phyloP scores from a whole-genome alignment of 148 eudicot species.

The Rhododendron kiyosumense region DNA sequence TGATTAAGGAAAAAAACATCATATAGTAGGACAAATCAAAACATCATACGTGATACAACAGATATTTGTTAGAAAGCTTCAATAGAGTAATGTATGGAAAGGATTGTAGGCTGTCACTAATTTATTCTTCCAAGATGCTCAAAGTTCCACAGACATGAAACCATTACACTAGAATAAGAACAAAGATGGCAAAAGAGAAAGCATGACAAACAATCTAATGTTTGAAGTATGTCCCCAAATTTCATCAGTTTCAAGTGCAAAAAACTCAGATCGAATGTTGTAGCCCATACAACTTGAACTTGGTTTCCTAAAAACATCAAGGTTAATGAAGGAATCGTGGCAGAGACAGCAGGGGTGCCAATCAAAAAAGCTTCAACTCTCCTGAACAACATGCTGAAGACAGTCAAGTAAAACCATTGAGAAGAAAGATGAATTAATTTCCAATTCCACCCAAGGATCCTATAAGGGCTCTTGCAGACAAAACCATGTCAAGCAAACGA shows the following conservation, averaged over 20 bases:
- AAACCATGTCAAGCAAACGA: background rate
- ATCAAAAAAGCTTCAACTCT: background rate
- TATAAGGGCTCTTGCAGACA: background rate
- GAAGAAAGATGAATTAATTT: background rate
- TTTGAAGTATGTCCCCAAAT: background rate
- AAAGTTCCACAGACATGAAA: background rate
- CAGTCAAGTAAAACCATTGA: background rate
- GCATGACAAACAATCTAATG: background rate
- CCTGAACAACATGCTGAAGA: background rate
- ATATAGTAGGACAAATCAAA: background rate
- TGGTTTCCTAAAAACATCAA: background rate
- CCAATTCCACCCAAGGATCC: background rate
- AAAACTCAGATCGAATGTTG: background rate
- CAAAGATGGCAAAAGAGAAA: background rate
- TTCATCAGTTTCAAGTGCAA: background rate
- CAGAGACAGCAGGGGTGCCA: background rate
- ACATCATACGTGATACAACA: background rate
- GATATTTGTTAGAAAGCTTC: background rate
- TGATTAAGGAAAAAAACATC: background rate
- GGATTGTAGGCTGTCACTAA: background rate
- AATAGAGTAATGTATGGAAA: background rate
- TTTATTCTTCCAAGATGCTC: background rate
- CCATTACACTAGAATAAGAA: background rate
- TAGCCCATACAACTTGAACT: background rate
- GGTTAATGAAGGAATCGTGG: background rate